Evolutionary conservation across 2,329 filamentous ascomycete genomes (phyloP).

Genomic region (Fusarium domesticum): DNA sequence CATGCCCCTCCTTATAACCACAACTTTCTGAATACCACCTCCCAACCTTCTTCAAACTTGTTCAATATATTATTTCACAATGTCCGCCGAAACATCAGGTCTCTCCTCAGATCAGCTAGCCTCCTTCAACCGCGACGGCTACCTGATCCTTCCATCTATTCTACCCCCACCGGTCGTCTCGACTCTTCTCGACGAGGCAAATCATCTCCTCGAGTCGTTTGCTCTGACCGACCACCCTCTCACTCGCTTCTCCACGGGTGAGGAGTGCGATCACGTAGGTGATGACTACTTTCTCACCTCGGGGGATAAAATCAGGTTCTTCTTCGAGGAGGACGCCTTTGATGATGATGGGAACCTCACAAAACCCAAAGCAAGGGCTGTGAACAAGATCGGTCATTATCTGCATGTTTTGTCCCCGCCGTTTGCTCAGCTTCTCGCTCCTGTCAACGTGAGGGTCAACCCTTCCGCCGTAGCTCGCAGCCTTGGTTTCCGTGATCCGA

Average conservation of each 20-base stretch:
- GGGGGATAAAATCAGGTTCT: conserved; percentile 91
- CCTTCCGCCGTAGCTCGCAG: conserved; percentile 63
- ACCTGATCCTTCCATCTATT: conserved; percentile 79
- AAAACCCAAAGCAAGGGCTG: conserved; percentile 77
- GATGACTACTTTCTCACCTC: conserved; percentile 91
- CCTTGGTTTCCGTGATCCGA: conserved; percentile 73
- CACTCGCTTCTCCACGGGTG: conserved; percentile 89
- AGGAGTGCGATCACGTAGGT: conserved; percentile 72
- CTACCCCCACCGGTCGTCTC: conserved; percentile 64
- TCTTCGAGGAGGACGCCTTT: conserved; percentile 96
- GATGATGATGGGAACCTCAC: conserved; percentile 58
- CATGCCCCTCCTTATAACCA: too few relatives aligned
- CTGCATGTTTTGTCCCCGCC: conserved; percentile 67
- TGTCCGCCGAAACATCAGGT: conserved; percentile 38
- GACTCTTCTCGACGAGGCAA: conserved; percentile 70
- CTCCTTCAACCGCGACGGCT: conserved; percentile 78
- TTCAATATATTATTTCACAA: conserved; percentile 6
- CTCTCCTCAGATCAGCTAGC: conserved; percentile 70
- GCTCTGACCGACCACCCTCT: conserved; percentile 81
- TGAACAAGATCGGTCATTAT: conserved; percentile 86
- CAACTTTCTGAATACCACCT: too few relatives aligned
- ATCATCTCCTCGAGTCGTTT: conserved; percentile 70
- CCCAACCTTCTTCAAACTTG: too few relatives aligned
- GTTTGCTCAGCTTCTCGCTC: conserved; percentile 58
- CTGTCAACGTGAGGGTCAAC: conserved; percentile 33